Evolutionary conservation across 495 filamentous ascomycete genomes (phyloP), one percentile per base, ranked within the genome.

Genomic region (Bacidia rubella): DNA sequence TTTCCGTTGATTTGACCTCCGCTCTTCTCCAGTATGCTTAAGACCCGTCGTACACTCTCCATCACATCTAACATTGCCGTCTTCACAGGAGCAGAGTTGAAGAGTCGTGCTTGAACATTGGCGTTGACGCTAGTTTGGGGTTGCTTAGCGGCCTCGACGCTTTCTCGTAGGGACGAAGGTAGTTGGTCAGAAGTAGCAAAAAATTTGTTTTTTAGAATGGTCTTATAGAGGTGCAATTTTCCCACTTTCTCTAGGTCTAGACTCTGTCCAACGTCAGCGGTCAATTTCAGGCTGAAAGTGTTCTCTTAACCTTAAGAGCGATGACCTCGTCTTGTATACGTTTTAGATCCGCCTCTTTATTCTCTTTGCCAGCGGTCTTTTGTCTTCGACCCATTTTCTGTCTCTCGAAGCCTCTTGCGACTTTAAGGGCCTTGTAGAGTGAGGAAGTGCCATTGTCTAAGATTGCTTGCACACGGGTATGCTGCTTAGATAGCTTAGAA

Each of bases 51-150:
- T 39, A 95, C 73, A 27, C 71, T 79, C 25, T 67, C 71, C 56
- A 95, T 64, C 0, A 81, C 72, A 51, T 74, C 71, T 24, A 71
- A 72, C 51, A 90, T 68, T 9, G 76, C 78, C 54, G 81, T 77
- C 68, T 83, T 82, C 12, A 92, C 86, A 2, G 80, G 76, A 22
- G 75, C 81, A 21, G 81, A 81, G 57, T 87, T 90, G 63, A 76
- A 94, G 47, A 98, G 66, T 54, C 85, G 76, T 54, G 85, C 89
- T 35, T 76, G 78, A 11, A 97, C 88, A 70, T 95, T 95, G 26
- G 74, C 69, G 43, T 69, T 70, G 3, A 70, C 75, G 1, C 79
- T 65, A 47, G 77, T 75, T 49, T 70, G 63, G 2, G 71, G 66
- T 29, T 71, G 62, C 11, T 57, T 56, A 0, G 49, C 40, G 64